These are phyloP conservation scores for Pyrus pyrifolia DNA, from an alignment of 306 rosid genomes.

Conservation along the genomic window DNA sequence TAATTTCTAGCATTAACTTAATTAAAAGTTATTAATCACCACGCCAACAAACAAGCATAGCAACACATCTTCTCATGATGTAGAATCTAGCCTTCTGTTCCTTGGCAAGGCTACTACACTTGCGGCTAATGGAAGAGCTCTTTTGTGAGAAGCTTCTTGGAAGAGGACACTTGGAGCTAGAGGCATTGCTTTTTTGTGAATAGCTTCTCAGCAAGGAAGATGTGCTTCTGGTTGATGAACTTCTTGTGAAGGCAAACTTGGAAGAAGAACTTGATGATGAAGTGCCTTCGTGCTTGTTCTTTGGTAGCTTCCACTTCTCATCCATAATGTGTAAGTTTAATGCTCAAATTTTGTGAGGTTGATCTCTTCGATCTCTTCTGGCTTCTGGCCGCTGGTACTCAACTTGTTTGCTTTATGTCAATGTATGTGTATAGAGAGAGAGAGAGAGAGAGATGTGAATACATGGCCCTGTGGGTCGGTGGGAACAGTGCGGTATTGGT, in stretches of 20 bases:
- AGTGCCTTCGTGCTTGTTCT: conserved; percentile 40
- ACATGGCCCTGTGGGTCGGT: conserved; percentile 3
- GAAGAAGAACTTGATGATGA: conserved; percentile 22
- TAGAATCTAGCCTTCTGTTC: conserved; percentile 92
- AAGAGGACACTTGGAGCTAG: conserved; percentile 40
- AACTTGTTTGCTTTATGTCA: conserved; percentile 5
- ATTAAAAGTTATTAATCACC: conserved; percentile 42
- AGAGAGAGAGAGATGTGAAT: not conserved
- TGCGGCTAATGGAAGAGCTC: conserved; percentile 53
- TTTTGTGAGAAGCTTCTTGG: conserved; percentile 68
- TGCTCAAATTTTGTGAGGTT: not conserved
- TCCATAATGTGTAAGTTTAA: conserved; percentile 39
- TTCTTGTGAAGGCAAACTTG: conserved; percentile 55
- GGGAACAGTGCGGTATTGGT: conserved; percentile 5
- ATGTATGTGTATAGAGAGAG: not conserved
- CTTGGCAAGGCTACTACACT: conserved; percentile 73
- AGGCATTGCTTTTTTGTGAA: conserved; percentile 48
- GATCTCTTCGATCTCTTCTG: not conserved
- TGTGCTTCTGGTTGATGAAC: conserved; percentile 55
- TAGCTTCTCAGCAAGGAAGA: conserved; percentile 50
- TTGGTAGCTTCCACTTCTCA: conserved; percentile 77
- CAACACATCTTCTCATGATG: conserved; percentile 89
- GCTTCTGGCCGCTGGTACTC: not conserved
- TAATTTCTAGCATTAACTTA: not conserved
- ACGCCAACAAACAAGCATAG: conserved; percentile 97